These are phyloP conservation scores for Russula virescens DNA, from an alignment of 768 basidiomycete species.

Conservation along the genomic window DNA sequence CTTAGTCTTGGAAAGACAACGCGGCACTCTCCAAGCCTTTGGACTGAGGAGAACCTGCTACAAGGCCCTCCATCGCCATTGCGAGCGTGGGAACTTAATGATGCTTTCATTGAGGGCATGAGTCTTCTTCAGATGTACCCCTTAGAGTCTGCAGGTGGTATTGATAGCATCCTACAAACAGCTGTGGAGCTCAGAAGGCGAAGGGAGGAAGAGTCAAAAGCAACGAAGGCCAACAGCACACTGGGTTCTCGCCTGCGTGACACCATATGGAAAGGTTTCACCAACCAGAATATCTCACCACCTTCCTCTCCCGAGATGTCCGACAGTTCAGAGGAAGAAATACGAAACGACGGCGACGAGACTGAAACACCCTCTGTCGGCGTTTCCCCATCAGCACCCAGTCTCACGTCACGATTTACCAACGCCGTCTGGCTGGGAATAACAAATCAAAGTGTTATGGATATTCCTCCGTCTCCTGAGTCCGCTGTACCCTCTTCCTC, in stretches of 20 bases:
- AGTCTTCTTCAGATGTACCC: slow-evolving; percentile 62
- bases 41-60: slow-evolving; percentile 42
- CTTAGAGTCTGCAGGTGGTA: slow-evolving; percentile 57
- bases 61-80: slow-evolving; percentile 40
- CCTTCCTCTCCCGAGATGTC: slow-evolving; percentile 35
- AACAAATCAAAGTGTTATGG: slow-evolving; percentile 71
- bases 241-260: slow-evolving; percentile 53
- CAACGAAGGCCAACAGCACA: slow-evolving; percentile 34
- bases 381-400: slow-evolving; percentile 24
- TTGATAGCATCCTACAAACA: slow-evolving; percentile 64
- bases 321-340: slow-evolving; percentile 26
- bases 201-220: slow-evolving; percentile 38
- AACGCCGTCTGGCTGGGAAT: slow-evolving; percentile 71
- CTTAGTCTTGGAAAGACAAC: slow-evolving; percentile 50
- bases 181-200: slow-evolving; percentile 54
- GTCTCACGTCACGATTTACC: slow-evolving; percentile 49
- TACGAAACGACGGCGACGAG: slow-evolving; percentile 39
- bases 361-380: slow-evolving; percentile 35
- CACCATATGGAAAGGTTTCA: slow-evolving; percentile 65
- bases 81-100: slow-evolving; percentile 47
- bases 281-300: slow-evolving; percentile 42
- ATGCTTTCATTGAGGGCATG: slow-evolving; percentile 64
- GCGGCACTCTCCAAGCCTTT: slow-evolving; percentile 43
- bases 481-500: slow-evolving; percentile 33
- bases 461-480: slow-evolving; percentile 43